These are phyloP conservation scores for Verticillium nonalfalfae DNA, from an alignment of 2,329 filamentous ascomycete genomes.

Conservation along the genomic window DNA sequence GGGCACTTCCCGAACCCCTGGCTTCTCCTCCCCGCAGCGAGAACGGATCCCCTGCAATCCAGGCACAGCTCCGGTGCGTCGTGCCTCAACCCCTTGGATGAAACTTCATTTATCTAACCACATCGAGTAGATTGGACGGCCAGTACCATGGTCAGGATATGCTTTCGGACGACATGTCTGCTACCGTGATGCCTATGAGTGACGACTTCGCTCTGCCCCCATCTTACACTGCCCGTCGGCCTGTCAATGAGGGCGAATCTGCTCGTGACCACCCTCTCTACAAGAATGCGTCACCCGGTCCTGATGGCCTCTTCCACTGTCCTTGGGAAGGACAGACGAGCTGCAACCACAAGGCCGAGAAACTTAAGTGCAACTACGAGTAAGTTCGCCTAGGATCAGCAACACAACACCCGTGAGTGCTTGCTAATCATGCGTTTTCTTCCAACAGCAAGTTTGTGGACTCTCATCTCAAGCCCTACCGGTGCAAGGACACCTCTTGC, in stretches of 20 bases:
- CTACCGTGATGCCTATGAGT: conserved; percentile 18
- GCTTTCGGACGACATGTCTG: conserved; percentile 13
- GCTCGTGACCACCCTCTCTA: conserved; percentile 65
- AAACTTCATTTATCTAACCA: background rate
- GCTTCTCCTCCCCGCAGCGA: conserved; percentile 37
- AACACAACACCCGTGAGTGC: background rate
- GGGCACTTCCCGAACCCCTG: conserved; percentile 23
- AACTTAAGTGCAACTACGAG: conserved; percentile 99
- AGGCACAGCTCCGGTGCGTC: conserved; percentile 27
- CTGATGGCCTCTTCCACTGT: conserved; percentile 88
- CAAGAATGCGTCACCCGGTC: conserved; percentile 54
- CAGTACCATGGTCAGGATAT: conserved; percentile 21
- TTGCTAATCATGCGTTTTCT: conserved; percentile 14
- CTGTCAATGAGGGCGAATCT: conserved; percentile 47
- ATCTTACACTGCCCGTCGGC: conserved; percentile 37
- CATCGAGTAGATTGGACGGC: conserved; percentile 26
- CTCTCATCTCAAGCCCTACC: conserved; percentile 93
- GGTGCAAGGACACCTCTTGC: conserved; percentile 81
- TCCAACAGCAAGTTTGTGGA: conserved; percentile 83
- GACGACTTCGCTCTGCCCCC: conserved; percentile 30
- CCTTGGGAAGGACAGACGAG: conserved; percentile 66
- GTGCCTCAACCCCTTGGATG: conserved; percentile 16
- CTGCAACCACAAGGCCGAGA: conserved; percentile 88
- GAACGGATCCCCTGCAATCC: conserved; percentile 42
- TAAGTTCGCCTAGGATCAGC: conserved; percentile 42